Evolutionary conservation across 2,329 filamentous ascomycete species (phyloP), one percentile per base, ranked within the genome.

Genomic region (Penicillium sclerotigenum): DNA sequence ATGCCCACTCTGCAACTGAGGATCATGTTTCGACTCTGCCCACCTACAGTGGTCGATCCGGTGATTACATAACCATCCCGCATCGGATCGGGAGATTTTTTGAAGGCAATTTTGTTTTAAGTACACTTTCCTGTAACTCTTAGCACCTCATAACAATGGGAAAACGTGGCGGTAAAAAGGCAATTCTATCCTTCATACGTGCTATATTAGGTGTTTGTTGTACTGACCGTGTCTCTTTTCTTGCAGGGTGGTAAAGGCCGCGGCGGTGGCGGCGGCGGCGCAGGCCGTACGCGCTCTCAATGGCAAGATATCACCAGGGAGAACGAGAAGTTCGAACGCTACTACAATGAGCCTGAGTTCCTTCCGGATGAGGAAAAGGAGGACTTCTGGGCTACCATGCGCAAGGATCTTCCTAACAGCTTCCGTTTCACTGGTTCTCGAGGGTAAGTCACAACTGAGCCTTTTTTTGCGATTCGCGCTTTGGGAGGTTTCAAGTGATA

Each of bases 391-490:
- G 82, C 83, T 36, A 85, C 89, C 0, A 79, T 97, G 72, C 85
- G 86, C 68, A 85, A 87, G 61, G 92, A 97, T 71, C 80, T 99
- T 48, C 94, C 94, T 54, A 97, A 97, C 79, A 97, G 92, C 75
- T 99, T 97, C 80, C 87, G 94, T 59, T 99, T 99, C 77, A 95
- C 91, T 58, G 94, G 94, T 36, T 97, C 91, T 45, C 95, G 93
- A 81, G 90, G 90, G 87, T 90, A 80, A 57, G 76, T 73, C 45
- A n/a, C 13, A 34, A 58, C 47, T 18, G 16, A 18, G 6, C 18
- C 14, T 28, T 24, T 29, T 38, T 41, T 36, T 42, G 59, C 62
- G 52, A 48, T 37, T 38, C 26, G 13, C 18, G 22, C 37, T n/a
- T n/a, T 40, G 16, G 13, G 40, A 47, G 5, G 34, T 43, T 47